Base-by-base conservation (phyloP, 768 basidiomycete species). In the Panus rudis region DNA sequence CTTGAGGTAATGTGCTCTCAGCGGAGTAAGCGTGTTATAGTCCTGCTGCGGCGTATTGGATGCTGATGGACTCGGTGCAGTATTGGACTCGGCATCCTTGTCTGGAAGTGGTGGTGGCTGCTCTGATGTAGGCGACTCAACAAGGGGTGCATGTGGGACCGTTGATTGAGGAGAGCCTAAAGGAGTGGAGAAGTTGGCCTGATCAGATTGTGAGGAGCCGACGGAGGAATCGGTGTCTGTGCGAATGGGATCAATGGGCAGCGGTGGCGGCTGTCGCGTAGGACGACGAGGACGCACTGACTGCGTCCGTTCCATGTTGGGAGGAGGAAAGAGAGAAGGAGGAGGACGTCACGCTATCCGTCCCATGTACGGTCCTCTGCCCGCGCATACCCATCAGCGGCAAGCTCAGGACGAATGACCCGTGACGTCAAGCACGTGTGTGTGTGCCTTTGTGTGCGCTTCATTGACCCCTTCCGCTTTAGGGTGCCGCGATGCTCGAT, bases 1-100 rank as follows among this genome's bases (percentile, higher is more conserved):
- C 72, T 98, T 99, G 61, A 99, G 87, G 64, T 99, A 99, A 60
- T 99, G 96, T 4, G 93, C 92, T 32, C 93, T 84, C 37, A 93
- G 68, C 11, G 94, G 89, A 1, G 91, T 89, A 38, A 97, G 78
- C 39, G 67, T 63, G 14, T 57, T 45, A 12, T 32, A 33, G 4
- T 31, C 33, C 12, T 31, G n/a, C 6, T 21, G 13, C 19, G 14
- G 19, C 11, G 7, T 20, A 23, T 24, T 46, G 33, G n/a, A n/a
- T 14, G 33, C 8, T 14, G 33, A 35, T 35, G 33, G 33, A n/a
- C n/a, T 35, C 33, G 16, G 7, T 35, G 7, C 32, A 25, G 17
- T 35, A 5, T 37, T 8, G 35, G 13, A 16, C 23, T 25, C 16
- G 20, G 20, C 8, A 22, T 27, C 25, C 8, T 41, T 47, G 10